Evolutionary conservation across 441 rosid genomes (phyloP), one percentile per base, ranked within the genome.

Genomic region (Syzygium syzygioides): DNA sequence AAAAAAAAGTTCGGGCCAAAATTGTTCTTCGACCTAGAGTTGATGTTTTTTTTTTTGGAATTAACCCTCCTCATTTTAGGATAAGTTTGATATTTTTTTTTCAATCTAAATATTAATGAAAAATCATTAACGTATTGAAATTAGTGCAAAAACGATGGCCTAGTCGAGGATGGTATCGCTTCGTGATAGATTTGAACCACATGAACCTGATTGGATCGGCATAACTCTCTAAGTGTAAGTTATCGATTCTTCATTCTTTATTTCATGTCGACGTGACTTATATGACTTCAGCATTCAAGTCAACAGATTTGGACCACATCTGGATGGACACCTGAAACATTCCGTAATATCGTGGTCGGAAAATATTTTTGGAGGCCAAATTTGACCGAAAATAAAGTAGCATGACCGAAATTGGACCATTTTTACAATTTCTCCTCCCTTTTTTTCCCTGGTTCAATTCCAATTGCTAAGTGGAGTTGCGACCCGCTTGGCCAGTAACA

Each of bases 131-230:
- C 18, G 19, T 54, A 54, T 54, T 15, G 6, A 15, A 14, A 14
- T 54, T 54, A 54, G 18, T 54, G 55, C 55, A 45, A 45, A 45
- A 45, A 45, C 9, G 48, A 45, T 45, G 48, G 48, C 48, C 48
- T 45, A 1, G 48, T 7, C 1, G 0, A 9, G 9, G 48, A 45
- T 45, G 48, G 9, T 45, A 45, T 45, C 9, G 7, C 9, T 45
- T 45, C 48, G 41, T 45, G 1, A 1, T 9, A 45, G 10, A 45
- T 45, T 45, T 45, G 10, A 45, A 45, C 2, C 48, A 1, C 9
- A 0, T 45, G 48, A 1, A 45, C 48, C 2, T 45, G 48, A 45
- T 1, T 1, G 10, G 10, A 45, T 45, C 48, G 1, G 9, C 9
- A 45, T 45, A 45, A 45, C 0, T 45, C 48, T 45, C 9, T 45